Conservation (phyloP, 2,329 filamentous ascomycete genomes). For the Pestalotiopsis fici region DNA sequence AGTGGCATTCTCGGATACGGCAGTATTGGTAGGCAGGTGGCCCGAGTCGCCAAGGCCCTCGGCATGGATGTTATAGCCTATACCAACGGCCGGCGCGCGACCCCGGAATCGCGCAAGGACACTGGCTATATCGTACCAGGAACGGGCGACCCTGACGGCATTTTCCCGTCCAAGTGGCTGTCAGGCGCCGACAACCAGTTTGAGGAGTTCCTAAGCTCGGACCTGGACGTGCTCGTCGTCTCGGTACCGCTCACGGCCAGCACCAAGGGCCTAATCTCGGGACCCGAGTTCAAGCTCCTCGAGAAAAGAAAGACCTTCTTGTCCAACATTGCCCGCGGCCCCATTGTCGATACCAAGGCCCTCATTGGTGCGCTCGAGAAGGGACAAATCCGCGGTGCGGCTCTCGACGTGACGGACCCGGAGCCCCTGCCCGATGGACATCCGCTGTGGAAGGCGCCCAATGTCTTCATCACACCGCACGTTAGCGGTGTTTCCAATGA, state of each 20-base stretch:
- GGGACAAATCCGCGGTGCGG: slow-evolving; percentile 51
- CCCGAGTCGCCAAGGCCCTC: slow-evolving; percentile 53
- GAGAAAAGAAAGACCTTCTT: slow-evolving; percentile 49
- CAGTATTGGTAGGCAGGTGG: slow-evolving; percentile 44
- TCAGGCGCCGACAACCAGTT: slow-evolving; percentile 31
- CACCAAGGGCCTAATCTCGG: slow-evolving; percentile 42
- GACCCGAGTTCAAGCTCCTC: slow-evolving; percentile 37
- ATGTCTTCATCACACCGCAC: slow-evolving; percentile 54
- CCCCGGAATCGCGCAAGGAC: slow-evolving; percentile 60
- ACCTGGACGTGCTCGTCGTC: slow-evolving; percentile 43
- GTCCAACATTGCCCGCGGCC: slow-evolving; percentile 64
- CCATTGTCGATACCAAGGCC: slow-evolving; percentile 39
- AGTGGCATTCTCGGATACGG: slow-evolving; percentile 45
- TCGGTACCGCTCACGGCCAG: slow-evolving; percentile 39
- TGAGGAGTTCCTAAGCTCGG: slow-evolving; percentile 40
- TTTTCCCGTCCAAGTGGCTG: slow-evolving; percentile 42
- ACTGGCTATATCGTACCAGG: slow-evolving; percentile 64
- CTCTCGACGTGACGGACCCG: slow-evolving; percentile 70
- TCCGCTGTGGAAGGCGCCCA: slow-evolving; percentile 63
- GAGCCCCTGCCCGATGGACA: slow-evolving; percentile 65
- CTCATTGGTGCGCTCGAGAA: slow-evolving; percentile 54
- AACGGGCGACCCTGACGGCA: slow-evolving; percentile 48
- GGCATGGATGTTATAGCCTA: slow-evolving; percentile 71
- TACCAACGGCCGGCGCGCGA: slow-evolving; percentile 62
- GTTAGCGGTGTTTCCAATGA: slow-evolving; percentile 28